Conservation (phyloP, 78 protist species). For the Tieghemostelium lacteum region DNA sequence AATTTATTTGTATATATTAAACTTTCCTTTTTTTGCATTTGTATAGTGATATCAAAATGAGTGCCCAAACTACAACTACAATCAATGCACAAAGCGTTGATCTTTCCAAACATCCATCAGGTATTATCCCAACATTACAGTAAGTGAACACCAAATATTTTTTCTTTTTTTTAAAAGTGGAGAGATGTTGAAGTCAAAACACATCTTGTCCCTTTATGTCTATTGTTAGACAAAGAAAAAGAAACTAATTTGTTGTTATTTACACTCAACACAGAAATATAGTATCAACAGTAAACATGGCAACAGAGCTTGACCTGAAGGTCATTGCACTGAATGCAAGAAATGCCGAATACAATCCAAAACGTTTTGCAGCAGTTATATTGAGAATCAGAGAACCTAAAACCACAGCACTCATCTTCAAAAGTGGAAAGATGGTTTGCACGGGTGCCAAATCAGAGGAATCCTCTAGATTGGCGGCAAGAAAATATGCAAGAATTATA, state of each 20-base stretch:
- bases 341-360: conserved; percentile 99
- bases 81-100: conserved; percentile 29
- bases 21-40: too few species aligned
- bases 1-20: too few species aligned
- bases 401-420: conserved; percentile 96
- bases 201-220: not conserved
- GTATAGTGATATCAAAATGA: too few species aligned
- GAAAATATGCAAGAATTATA: conserved; percentile 96
- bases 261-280: conserved; percentile 84
- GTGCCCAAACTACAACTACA: not conserved
- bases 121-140: conserved; percentile 84
- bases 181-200: not conserved
- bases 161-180: too few species aligned
- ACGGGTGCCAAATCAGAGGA: conserved; percentile 96
- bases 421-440: conserved; percentile 96
- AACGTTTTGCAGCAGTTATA: conserved; percentile 97
- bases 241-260: not conserved
- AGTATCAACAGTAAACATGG: conserved; percentile 95
- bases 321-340: conserved; percentile 93
- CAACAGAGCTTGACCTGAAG: conserved; percentile 90
- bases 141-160: too few species aligned
- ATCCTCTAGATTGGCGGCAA: conserved; percentile 88
- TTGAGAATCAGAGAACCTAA: conserved; percentile 98
- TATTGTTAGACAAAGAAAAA: not conserved
- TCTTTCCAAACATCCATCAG: conserved; percentile 82